phyloP scores from a whole-genome alignment of 345 rosid species.

The Salix suchowensis region DNA sequence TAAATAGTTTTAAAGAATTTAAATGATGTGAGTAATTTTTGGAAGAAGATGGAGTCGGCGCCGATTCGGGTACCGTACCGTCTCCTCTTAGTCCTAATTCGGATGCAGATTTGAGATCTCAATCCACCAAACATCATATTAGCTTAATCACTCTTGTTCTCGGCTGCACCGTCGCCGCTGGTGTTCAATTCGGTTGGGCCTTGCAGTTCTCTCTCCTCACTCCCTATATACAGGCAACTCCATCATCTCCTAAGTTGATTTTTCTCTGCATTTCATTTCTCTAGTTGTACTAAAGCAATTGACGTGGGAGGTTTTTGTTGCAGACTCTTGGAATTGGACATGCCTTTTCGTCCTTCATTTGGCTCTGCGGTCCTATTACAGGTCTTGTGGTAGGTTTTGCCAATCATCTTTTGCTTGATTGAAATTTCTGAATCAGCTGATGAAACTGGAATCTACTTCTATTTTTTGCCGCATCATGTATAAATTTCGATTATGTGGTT shows the following conservation, averaged over 20 bases:
- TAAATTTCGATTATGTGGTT: background rate
- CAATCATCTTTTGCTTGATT: background rate
- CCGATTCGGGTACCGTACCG: constrained; percentile 42
- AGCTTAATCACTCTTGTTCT: constrained; percentile 59
- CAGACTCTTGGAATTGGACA: constrained; percentile 95
- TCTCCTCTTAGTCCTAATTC: constrained; percentile 24
- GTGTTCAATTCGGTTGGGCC: constrained; percentile 99
- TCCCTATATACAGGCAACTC: constrained; percentile 86
- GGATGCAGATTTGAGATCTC: constrained; percentile 20
- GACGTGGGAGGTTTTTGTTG: constrained; percentile 11
- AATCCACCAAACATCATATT: constrained; percentile 25
- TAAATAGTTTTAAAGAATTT: background rate
- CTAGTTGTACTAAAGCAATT: background rate
- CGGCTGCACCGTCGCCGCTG: constrained; percentile 89
- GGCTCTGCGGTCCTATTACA: constrained; percentile 97
- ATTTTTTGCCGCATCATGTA: background rate
- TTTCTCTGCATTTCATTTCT: background rate
- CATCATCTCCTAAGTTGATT: background rate
- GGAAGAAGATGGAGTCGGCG: constrained; percentile 21
- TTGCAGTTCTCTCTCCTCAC: constrained; percentile 90
- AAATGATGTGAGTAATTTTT: background rate
- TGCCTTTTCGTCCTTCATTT: constrained; percentile 94
- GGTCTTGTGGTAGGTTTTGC: constrained; percentile 88
- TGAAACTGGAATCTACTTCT: background rate
- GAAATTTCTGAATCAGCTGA: background rate